Base-by-base conservation (phyloP, 2,329 filamentous ascomycete species). In the Emericellopsis atlantica region DNA sequence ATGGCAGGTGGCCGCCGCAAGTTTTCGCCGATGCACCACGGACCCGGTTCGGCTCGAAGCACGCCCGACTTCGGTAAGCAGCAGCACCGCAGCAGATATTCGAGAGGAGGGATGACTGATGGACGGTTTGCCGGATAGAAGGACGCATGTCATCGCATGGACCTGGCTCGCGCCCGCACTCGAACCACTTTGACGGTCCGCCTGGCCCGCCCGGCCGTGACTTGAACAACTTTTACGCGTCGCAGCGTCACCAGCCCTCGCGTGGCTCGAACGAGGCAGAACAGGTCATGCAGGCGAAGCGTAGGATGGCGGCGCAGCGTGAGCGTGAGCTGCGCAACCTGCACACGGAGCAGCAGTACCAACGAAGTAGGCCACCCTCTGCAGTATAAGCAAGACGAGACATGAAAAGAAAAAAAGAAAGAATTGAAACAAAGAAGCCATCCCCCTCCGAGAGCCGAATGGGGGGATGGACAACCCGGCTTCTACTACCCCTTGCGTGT, bases 321-420 rank as follows among this genome's bases (percentile, higher is more conserved):
- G 92, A 98, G 74, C 85, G 90, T 67, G 92, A 98, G 72, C 81
- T 98, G 65, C 87, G 92, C 67, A 98, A 96, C 69, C 95, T 96
- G 70, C 92, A 98, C 70, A 93, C 95, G 70, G 92, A 98, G 78
- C 92, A 98, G 78, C 92, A 98, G 79, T 96, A 94, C 70, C 94
- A 96, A 74, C 82, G 90, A 86, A 95, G 92, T 96, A 86, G 79
- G 84, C 79, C 79, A 65, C 76, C 79, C 76, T 76, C 75, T 74
- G 72, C 76, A 77, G 74, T 75, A 77, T 83, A 80, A 49, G 52
- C 54, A 54, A 50, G 45, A 50, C 55, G 51, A 54, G 59, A 60
- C 59, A 64, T 61, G 61, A 58, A 62, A 39, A 32, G 37, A 37
- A 18, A 37, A 37, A 26, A 5, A 35, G 12, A 26, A 21, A 23